Evolutionary conservation across 2,329 filamentous ascomycete genomes (phyloP), one percentile per base, ranked within the genome.

Genomic region (Microcyclospora pomicola): DNA sequence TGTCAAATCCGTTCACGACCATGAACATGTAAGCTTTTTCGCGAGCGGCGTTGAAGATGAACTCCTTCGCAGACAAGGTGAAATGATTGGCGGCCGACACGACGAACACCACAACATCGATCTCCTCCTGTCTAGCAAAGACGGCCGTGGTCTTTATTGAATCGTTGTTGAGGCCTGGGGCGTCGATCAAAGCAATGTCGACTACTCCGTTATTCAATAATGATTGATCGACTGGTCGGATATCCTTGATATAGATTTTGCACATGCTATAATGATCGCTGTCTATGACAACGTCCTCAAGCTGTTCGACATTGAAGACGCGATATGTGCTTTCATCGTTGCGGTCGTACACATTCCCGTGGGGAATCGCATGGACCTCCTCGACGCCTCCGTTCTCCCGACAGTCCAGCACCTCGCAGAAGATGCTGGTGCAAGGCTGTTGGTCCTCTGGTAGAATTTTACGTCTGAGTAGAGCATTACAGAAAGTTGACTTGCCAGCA

Each of bases 1-100:
- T 81, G 61, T 98, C 91, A 53, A 86, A 98, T 13, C 88, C 87
- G 57, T 98, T 98, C 48, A 98, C 91, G 11, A 98, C 91, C 60
- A 98, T 93, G 60, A 98, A 98, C 45, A 98, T 87, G 56, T 98
- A 98, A 0, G 91, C 88, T 63, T 98, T 98, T 56, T 98, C 91
- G 31, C 88, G 77, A 1, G 91, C 91, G 2, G 91, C 91, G 36
- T 88, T 88, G 69, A 83, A 82, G 44, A 98, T 94, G 54, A 98
- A 98, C 52, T 98, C 91, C 61, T 83, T 92, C n/a, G 91, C 87
- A 1, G 91, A 94, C 38, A 93, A 77, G 0, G 91, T 98, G 56
- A 98, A 96, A 61, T 98, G 91, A 49, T 98, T 98, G 16, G 88
- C 86, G 2, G 91, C 91, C 9, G 87, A 95, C 5, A 98, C 91